Base-by-base conservation (phyloP, 805 yeast species). In the Candida morakotiae region DNA sequence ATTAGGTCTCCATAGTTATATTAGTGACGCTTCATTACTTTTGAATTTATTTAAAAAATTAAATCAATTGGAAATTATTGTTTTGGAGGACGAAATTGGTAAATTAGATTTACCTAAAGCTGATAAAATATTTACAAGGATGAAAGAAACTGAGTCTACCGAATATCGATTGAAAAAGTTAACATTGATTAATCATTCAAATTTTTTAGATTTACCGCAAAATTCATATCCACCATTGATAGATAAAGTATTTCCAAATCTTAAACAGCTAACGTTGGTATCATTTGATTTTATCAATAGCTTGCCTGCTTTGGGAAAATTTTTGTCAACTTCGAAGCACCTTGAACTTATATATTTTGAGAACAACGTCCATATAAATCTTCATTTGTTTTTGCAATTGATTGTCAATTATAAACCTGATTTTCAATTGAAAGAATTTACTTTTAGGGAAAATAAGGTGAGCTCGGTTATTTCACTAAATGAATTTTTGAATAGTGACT, bases 281-380 rank as follows among this genome's bases (percentile, higher is more conserved):
- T 56, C 62, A n/a, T 63, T 49, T 40, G 63, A 62, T 36, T 62
- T 67, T 34, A 32, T 35, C 1, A 51, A 55, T 28, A 39, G 41
- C 9, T 51, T 59, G 7, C 57, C 58, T 9, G 31, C 31, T 3
- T 51, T 64, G 16, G 66, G 67, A 3, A 42, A 43, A 3, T 56
- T 63, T 31, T 40, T 64, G n/a, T 26, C 47, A 1, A 45, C 26
- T 2, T 34, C 50, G 7, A 41, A 43, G 1, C 30, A 43, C 9
- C 39, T 63, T n/a, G 47, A 38, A 28, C 42, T 37, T 5, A 16
- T 67, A 2, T 50, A 53, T 19, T 39, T 67, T 18, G 72, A 67
- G 37, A 61, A 65, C 42, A 65, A 65, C 42, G 41, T 40, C 7
- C 51, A 51, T 19, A 49, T 66, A 17, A 37, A 58, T 5, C 36